These are phyloP conservation scores for Croton laevigatus DNA, from an alignment of 441 rosid genomes.

Conservation along the genomic window DNA sequence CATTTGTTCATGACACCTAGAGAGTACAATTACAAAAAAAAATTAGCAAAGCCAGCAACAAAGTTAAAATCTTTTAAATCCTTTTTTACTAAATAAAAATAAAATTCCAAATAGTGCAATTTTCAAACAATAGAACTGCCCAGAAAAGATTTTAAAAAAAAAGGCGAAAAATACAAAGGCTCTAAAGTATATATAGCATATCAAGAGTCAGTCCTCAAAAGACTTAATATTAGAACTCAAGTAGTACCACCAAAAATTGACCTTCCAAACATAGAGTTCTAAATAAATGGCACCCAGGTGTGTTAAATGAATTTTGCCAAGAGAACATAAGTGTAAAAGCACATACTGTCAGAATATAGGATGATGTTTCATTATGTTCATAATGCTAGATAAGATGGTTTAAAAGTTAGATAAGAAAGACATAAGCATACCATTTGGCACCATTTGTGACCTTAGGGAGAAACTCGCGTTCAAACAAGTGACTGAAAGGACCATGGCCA, in stretches of 20 bases:
- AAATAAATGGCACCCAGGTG: no score
- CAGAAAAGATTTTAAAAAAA: neutral
- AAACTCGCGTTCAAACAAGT: constrained; percentile 79
- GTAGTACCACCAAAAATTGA: neutral
- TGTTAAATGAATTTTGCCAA: neutral
- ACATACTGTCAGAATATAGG: no score
- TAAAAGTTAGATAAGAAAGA: neutral
- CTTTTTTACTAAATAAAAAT: neutral
- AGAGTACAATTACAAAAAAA: constrained; percentile 17
- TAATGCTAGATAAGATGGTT: neutral
- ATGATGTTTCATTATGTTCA: neutral
- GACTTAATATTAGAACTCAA: neutral
- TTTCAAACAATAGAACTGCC: neutral
- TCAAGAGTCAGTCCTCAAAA: neutral
- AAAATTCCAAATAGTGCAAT: neutral
- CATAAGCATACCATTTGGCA: constrained; percentile 46
- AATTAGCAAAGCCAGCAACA: neutral
- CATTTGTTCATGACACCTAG: constrained; percentile 91
- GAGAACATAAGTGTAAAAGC: neutral
- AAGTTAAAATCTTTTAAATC: constrained; percentile 1
- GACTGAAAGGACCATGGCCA: constrained; percentile 94
- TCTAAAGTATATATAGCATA: neutral
- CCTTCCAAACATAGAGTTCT: neutral
- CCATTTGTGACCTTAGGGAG: constrained; percentile 55
- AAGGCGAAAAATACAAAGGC: neutral